phyloP scores from a whole-genome alignment of 129 eudicot species.

The Kitagawia praeruptora region DNA sequence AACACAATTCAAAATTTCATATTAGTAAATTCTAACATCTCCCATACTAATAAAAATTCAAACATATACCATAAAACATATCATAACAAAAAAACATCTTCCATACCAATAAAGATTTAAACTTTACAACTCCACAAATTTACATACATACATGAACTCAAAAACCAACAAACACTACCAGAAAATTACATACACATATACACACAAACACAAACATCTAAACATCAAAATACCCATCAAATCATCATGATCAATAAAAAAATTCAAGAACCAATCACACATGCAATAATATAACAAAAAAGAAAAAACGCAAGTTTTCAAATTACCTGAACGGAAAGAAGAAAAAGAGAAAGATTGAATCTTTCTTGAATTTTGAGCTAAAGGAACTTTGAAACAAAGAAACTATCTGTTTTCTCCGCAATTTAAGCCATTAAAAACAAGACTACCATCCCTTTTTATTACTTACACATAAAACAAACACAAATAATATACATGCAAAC shows the following conservation, averaged over 20 bases:
- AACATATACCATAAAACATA: background rate
- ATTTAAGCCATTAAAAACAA: slow-evolving; percentile 14
- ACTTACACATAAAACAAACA: background rate
- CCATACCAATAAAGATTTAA: background rate
- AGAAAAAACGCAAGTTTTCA: background rate
- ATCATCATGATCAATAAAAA: background rate
- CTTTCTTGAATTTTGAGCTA: background rate
- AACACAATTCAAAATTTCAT: background rate
- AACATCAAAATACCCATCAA: background rate
- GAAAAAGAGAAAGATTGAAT: background rate
- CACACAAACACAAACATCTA: background rate
- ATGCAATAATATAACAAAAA: background rate
- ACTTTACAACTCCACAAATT: background rate
- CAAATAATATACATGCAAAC: background rate
- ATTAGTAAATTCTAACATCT: background rate
- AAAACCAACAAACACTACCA: background rate
- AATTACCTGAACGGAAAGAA: background rate
- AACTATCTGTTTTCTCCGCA: slow-evolving; percentile 5
- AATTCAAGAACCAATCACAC: background rate
- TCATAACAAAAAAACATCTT: background rate
- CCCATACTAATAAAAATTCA: background rate
- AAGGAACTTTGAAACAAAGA: slow-evolving; percentile 1
- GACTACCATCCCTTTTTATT: background rate
- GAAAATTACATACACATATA: background rate
- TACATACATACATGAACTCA: background rate